A percentile compares a stretch with the other conserved stretches of the same genome.
Conservation (phyloP, 1,284 basidiomycete species). For the Ustilago cynodontis region DNA sequence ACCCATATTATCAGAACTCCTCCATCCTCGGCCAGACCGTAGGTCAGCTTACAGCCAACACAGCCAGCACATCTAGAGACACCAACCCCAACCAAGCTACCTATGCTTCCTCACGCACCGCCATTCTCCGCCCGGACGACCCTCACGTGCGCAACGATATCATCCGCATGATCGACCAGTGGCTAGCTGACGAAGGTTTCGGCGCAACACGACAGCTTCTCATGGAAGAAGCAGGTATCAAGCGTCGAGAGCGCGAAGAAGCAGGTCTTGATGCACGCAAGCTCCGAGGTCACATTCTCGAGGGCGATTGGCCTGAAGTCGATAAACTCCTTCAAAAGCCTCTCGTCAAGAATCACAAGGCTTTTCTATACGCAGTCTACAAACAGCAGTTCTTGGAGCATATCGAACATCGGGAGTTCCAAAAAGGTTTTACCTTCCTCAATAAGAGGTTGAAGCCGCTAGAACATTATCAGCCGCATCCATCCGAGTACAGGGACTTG, state of each 20-base stretch:
- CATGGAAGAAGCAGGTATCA: slow-evolving; percentile 70
- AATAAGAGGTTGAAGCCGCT: slow-evolving; percentile 73
- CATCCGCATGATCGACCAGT: slow-evolving; percentile 71
- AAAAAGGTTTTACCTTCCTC: slow-evolving; percentile 72
- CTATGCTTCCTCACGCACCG: slow-evolving; percentile 49
- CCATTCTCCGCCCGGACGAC: slow-evolving; percentile 61
- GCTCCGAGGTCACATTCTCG: slow-evolving; percentile 71
- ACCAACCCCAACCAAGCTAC: slow-evolving; percentile 45
- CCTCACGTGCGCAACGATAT: slow-evolving; percentile 61
- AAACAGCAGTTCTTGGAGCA: slow-evolving; percentile 72
- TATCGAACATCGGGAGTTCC: slow-evolving; percentile 72
- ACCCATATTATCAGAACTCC: slow-evolving; percentile 46
- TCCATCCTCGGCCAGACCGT: slow-evolving; percentile 41
- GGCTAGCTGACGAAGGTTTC: slow-evolving; percentile 71
- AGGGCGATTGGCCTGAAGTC: slow-evolving; percentile 72
- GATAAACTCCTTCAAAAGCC: slow-evolving; percentile 71
- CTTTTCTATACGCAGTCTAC: slow-evolving; percentile 71
- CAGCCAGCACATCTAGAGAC: slow-evolving; percentile 20
- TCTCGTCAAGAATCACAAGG: slow-evolving; percentile 72
- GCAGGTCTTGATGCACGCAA: slow-evolving; percentile 69
- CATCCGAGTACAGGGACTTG: slow-evolving; percentile 72
- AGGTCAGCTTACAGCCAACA: slow-evolving; percentile 33
- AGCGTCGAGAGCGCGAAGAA: slow-evolving; percentile 64
- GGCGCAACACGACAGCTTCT: slow-evolving; percentile 70
- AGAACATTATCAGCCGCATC: slow-evolving; percentile 73